Conservation (phyloP, 106 monocot genomes). For the Apostasia ramifera region DNA sequence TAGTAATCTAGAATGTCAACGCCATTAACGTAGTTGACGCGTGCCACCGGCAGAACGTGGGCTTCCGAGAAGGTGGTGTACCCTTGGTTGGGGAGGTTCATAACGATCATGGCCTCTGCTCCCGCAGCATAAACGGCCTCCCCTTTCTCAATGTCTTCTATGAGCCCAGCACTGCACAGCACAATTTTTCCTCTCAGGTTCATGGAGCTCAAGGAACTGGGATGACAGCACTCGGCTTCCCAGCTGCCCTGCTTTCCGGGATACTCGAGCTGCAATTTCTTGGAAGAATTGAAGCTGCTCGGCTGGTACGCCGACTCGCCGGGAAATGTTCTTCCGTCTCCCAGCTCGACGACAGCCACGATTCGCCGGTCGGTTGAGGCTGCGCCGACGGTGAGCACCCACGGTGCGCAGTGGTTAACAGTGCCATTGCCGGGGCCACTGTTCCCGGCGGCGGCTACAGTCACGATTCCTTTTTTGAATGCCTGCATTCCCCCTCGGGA, state of each 20-base stretch:
- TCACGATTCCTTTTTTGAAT: conserved; percentile 8
- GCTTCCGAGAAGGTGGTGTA: neutral
- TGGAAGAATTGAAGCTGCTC: neutral
- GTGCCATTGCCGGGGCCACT: neutral
- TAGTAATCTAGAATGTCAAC: neutral
- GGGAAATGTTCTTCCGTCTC: conserved; percentile 17
- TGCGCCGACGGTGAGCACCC: conserved; percentile 14
- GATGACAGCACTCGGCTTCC: neutral
- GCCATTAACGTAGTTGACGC: neutral
- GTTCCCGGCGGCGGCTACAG: neutral
- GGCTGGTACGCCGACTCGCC: conserved; percentile 30
- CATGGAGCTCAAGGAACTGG: neutral
- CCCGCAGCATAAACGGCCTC: neutral
- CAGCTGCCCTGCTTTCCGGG: neutral
- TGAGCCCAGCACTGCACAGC: neutral
- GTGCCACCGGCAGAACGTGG: neutral
- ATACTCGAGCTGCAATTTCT: conserved; percentile 3
- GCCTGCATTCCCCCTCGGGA: conserved; percentile 1
- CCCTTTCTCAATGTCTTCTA: neutral
- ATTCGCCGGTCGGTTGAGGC: conserved; percentile 3
- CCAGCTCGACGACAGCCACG: conserved; percentile 2
- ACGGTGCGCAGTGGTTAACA: conserved; percentile 3
- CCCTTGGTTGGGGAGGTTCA: neutral
- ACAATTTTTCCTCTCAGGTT: conserved; percentile 10
- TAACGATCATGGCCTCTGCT: conserved; percentile 4